Conservation (phyloP, 495 filamentous ascomycete species). For the Letharia lupina region DNA sequence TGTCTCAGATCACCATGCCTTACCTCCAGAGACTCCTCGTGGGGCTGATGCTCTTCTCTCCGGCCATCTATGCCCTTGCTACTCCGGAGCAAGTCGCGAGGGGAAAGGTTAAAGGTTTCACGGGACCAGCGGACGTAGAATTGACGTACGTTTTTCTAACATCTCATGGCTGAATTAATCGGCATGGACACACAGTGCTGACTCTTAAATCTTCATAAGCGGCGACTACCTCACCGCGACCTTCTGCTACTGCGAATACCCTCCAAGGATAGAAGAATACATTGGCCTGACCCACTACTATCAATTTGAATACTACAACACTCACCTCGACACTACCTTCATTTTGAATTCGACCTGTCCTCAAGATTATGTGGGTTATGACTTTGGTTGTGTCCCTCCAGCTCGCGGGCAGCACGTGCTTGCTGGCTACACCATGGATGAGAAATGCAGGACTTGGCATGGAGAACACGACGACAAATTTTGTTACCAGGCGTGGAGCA, state of each 20-base stretch:
- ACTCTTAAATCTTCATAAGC: background rate
- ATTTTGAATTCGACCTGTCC: background rate
- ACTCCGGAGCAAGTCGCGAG: background rate
- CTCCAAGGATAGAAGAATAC: background rate
- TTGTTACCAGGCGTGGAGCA: background rate
- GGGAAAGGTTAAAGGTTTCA: background rate
- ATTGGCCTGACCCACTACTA: background rate
- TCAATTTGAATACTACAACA: background rate
- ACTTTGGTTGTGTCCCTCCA: background rate
- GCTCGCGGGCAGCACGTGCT: background rate
- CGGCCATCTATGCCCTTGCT: background rate
- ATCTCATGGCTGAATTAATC: background rate
- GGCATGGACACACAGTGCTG: background rate
- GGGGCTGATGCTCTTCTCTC: background rate
- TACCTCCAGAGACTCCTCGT: background rate
- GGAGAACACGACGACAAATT: background rate
- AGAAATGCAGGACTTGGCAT: background rate
- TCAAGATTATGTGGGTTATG: background rate
- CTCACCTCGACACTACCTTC: background rate
- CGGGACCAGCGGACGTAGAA: background rate
- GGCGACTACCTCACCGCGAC: conserved; percentile 1
- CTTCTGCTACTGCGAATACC: background rate
- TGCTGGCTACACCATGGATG: background rate
- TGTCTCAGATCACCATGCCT: background rate
- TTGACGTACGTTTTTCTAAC: background rate